Base-by-base conservation (phyloP, 164 flowering plant species). In the Stephania yunnanensis region DNA sequence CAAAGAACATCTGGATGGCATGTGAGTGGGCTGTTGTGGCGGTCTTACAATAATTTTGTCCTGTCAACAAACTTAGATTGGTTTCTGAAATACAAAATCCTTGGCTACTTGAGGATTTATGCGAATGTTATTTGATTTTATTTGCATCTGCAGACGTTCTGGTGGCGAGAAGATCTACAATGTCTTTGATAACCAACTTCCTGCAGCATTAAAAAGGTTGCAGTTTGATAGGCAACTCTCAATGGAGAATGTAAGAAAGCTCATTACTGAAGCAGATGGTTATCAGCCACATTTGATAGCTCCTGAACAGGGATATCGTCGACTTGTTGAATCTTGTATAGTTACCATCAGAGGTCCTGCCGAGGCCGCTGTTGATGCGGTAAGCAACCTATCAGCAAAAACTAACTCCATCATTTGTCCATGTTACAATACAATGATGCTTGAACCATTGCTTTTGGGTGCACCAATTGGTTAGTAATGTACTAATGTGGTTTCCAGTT, bases 351-450 rank as follows among this genome's bases (percentile, higher is more conserved):
- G 91, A 85, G 98, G 97, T 78, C 98, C 98, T 74, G 93, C 98
- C 74, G 98, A 94, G 87, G 92, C 95, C 68, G 81, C 93, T 76
- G 95, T 94, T 79, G 97, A 94, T 82, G 90, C 97, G 88, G 98
- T 94, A 89, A 73, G 87, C 46, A 71, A 71, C 67, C 67, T 30
- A 11, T 70, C 68, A n/a, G 68, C 58, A 15, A 25, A 48, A 11
- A 10, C 17, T 67, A 22, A 17, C 12, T 44, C 6, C 8, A 30
- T 58, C 64, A 1, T 58, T n/a, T 1, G 64, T 3, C 17, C 20
- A 10, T 3, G 15, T 5, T 58, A n/a, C 64, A 58, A 58, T 4
- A 58, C 19, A 15, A 58, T 19, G n/a, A 15, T 58, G 70, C 52
- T 36, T 10, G 20, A 55, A 13, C 69, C 69, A 55, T 68, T 45